Evolutionary conservation across 1,139 yeast genomes (phyloP), one percentile per base, ranked within the genome.

Genomic region (Petasospora rhodanensis): DNA sequence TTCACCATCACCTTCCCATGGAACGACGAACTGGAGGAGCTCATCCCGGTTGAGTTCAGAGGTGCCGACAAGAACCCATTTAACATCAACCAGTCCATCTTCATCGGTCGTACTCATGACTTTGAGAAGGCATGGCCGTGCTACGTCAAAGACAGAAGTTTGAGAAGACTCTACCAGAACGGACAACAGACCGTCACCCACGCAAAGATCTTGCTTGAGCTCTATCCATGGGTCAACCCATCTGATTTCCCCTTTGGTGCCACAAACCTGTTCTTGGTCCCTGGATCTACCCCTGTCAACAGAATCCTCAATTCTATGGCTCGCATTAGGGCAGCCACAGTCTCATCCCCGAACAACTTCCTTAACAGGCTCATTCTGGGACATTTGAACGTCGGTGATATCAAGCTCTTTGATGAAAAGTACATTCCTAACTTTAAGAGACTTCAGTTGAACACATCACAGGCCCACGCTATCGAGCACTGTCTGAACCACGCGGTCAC

Each of bases 181-280:
- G 11, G 56, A 31, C 78, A 21, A 73, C 78, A 51, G n/a, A n/a
- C n/a, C n/a, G n/a, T n/a, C n/a, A n/a, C n/a, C n/a, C n/a, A 75
- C 85, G 4, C 79, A 86, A 4, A 76, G 81, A 76, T 24, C 77
- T 76, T 24, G 78, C 83, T 10, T 85, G 85, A 33, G 79, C 83
- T 9, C 67, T 71, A 29, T 75, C 72, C 47, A 60, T 79, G 48
- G 78, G 76, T 45, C 62, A 72, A 10, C 56, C 77, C 12, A 61
- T 65, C 19, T 69, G 68, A 42, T 54, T 77, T 39, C 85, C 86
- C 1, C 81, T 76, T n/a, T 79, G 79, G 10, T 70, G 76, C 70
- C 69, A 35, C 51, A 24, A 46, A 61, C 34, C 59, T 76, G 43
- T 73, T 70, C 24, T 51, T 80, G 11, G 51, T 79, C 34, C 85